Evolutionary conservation across 2,329 filamentous ascomycete genomes (phyloP).

Genomic region (Colletotrichum sp.): DNA sequence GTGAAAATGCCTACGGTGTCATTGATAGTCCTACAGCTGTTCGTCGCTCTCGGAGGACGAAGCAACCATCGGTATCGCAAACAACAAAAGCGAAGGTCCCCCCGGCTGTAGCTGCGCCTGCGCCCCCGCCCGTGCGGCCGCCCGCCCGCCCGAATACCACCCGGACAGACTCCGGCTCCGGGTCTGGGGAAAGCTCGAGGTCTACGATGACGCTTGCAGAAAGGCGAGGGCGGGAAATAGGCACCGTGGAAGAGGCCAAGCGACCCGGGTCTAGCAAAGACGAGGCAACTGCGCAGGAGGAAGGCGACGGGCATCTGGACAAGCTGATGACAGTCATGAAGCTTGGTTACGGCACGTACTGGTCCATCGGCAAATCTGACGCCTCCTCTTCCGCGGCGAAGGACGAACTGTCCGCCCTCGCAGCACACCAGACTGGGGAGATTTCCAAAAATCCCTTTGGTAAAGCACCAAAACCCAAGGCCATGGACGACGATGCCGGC

Average conservation of each 20-base stretch:
- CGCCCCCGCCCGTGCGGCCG: not conserved
- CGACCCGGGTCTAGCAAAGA: not conserved
- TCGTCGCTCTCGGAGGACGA: conserved; percentile 53
- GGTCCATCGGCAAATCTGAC: conserved; percentile 43
- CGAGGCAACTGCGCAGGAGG: conserved; percentile 16
- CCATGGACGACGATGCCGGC: conserved; percentile 33
- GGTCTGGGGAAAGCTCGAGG: not conserved
- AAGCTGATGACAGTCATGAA: conserved; percentile 70
- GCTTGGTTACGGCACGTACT: conserved; percentile 71
- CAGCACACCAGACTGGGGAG: not conserved
- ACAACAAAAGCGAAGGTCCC: not conserved
- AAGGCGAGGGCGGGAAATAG: conserved; percentile 18
- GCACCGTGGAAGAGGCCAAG: conserved; percentile 17
- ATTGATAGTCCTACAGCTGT: conserved; percentile 76
- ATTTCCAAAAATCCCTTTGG: not conserved
- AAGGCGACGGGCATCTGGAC: conserved; percentile 49
- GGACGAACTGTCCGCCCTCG: not conserved
- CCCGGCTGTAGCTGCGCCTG: not conserved
- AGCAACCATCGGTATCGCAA: conserved; percentile 25
- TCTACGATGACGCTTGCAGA: conserved; percentile 21
- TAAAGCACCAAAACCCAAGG: not conserved
- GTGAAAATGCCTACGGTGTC: conserved; percentile 84
- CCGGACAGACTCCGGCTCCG: conserved; percentile 9
- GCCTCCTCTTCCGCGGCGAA: conserved; percentile 1
- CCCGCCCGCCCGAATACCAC: not conserved